Evolutionary conservation across 2,329 filamentous ascomycete species (phyloP).

Genomic region (Arthrobotrys entomopaga): DNA sequence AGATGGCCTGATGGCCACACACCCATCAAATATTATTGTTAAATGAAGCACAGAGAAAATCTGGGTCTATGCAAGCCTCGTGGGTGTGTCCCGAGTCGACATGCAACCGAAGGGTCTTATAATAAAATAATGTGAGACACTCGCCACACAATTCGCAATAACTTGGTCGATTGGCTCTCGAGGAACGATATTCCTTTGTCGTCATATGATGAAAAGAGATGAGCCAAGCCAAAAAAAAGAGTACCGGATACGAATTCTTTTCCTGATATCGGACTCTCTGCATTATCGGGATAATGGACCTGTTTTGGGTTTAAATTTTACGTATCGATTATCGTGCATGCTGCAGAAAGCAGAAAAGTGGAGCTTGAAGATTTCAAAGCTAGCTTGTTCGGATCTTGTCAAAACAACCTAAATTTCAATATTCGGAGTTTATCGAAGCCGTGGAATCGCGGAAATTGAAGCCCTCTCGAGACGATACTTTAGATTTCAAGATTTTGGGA

Average conservation of each 20-base stretch:
- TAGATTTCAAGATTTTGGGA: slow-evolving; percentile 4
- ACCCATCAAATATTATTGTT: background rate
- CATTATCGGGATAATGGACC: no score
- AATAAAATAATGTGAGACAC: slow-evolving; percentile 3
- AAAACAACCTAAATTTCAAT: background rate
- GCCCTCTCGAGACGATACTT: background rate
- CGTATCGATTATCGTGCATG: slow-evolving; percentile 27
- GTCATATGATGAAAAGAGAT: slow-evolving; percentile 17
- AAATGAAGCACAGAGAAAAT: background rate
- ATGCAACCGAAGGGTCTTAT: slow-evolving; percentile 8
- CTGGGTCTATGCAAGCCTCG: background rate
- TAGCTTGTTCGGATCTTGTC: slow-evolving; percentile 9
- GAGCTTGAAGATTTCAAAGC: background rate
- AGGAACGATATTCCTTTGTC: background rate
- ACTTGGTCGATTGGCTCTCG: slow-evolving; percentile 14
- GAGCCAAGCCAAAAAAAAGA: background rate
- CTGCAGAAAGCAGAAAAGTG: slow-evolving; percentile 1
- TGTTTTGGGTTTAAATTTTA: slow-evolving; percentile 8
- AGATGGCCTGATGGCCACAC: slow-evolving; percentile 13
- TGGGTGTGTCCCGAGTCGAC: slow-evolving; percentile 14
- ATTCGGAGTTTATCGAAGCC: slow-evolving; percentile 21
- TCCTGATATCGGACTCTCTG: no score
- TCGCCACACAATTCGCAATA: slow-evolving; percentile 12
- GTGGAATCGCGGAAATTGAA: slow-evolving; percentile 6
- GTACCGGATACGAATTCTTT: background rate